Percentiles rank a stretch among this genome's conserved stretches.
Conservation (phyloP, 768 basidiomycete species). For the Lentinula boryana region DNA sequence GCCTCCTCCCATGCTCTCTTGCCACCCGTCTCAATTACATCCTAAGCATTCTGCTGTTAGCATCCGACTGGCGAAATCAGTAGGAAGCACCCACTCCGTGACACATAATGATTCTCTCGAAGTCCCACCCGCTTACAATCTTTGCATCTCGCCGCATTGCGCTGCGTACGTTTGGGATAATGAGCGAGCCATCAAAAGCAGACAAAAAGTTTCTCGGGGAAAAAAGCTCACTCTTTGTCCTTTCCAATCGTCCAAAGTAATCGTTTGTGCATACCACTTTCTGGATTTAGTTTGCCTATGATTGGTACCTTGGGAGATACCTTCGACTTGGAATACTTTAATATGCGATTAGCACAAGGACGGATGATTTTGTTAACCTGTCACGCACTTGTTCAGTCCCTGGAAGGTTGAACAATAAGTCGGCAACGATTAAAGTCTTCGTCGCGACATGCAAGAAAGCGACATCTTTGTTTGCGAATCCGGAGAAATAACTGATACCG, state of each 20-base stretch:
- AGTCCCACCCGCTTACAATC: slow-evolving; percentile 68
- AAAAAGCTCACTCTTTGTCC: slow-evolving; percentile 32
- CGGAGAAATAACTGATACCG: slow-evolving; percentile 39
- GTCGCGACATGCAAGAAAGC: slow-evolving; percentile 55
- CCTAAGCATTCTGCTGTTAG: slow-evolving; percentile 18
- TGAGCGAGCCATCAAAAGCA: background rate
- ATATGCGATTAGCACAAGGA: background rate
- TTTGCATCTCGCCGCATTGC: slow-evolving; percentile 60
- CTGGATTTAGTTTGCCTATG: slow-evolving; percentile 27
- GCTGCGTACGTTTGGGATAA: slow-evolving; percentile 14
- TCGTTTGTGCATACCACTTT: slow-evolving; percentile 26
- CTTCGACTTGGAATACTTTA: slow-evolving; percentile 37
- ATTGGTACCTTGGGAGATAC: slow-evolving; percentile 16
- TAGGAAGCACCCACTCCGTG: slow-evolving; percentile 36
- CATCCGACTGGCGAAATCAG: background rate
- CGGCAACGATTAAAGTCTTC: slow-evolving; percentile 58
- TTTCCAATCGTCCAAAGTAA: slow-evolving; percentile 26
- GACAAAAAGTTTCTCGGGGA: background rate
- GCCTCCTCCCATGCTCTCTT: slow-evolving; percentile 37
- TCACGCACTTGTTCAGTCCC: slow-evolving; percentile 46
- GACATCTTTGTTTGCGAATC: slow-evolving; percentile 53
- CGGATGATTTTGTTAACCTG: too few species aligned
- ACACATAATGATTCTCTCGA: slow-evolving; percentile 69
- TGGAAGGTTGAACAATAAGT: slow-evolving; percentile 63
- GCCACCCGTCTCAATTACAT: slow-evolving; percentile 50